Evolutionary conservation across 441 rosid genomes (phyloP), one percentile per base, ranked within the genome.

Genomic region (Macaranga tanarius): DNA sequence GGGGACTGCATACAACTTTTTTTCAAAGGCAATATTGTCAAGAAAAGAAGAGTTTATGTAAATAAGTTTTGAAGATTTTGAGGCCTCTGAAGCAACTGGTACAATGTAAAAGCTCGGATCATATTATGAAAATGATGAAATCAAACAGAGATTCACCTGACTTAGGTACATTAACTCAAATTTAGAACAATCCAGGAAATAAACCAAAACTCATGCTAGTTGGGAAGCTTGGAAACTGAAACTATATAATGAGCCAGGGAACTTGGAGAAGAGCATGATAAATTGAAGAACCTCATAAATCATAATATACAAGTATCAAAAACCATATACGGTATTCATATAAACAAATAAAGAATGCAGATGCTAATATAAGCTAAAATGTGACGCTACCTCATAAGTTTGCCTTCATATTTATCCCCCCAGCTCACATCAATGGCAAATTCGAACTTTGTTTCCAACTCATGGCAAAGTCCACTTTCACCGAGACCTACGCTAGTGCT

Each of bases 301-400:
- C 60, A 8, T 38, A 67, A 62, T 67, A 67, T 70, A 72, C 65
- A 73, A 22, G 54, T 65, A 50, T 34, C 20, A 15, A 60, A 65
- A 71, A 23, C 58, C 62, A 50, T 55, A 26, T 28, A 1, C 58
- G 42, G 11, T 67, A 71, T 20, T 17, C 73, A 40, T 68, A 80
- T 73, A 50, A 75, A 82, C 77, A 62, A 82, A 82, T 75, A 82
- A 82, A 65, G 84, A 82, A 84, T 82, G 79, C 52, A 7, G 65
- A 79, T 67, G 40, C 65, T 61, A 57, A 69, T 57, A 71, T 10
- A 11, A 75, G 38, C 61, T 67, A 54, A 17, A 51, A 42, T 31
- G 47, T 25, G 44, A 70, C 68, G n/a, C 40, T 31, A 42, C 26
- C 57, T 62, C 56, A 2, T 16, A 56, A 66, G 11, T 31, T 69